Evolutionary conservation across 352 stramenopile species (phyloP).

Genomic region (Phytophthora pini): DNA sequence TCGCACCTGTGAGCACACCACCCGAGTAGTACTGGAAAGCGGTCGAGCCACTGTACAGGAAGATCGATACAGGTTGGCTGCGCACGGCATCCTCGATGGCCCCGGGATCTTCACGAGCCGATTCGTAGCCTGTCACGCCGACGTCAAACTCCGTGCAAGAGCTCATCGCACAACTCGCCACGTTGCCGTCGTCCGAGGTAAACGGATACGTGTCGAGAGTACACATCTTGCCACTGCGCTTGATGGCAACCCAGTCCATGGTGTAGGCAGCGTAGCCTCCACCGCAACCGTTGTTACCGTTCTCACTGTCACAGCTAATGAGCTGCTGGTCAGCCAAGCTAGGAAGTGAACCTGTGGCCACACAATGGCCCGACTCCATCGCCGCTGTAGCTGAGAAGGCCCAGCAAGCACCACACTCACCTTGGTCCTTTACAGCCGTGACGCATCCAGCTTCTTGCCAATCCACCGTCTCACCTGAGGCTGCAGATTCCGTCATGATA

Average conservation of each 20-base stretch:
- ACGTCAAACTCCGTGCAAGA: slow-evolving; percentile 55
- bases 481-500: slow-evolving; percentile 47
- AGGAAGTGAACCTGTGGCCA: slow-evolving; percentile 43
- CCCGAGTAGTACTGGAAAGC: slow-evolving; percentile 74
- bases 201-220: slow-evolving; percentile 62
- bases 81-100: slow-evolving; percentile 55
- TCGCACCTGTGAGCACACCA: slow-evolving; percentile 63
- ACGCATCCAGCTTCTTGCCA: slow-evolving; percentile 82
- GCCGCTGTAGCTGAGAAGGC: slow-evolving; percentile 64
- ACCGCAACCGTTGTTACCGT: slow-evolving; percentile 58
- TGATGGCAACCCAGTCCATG: slow-evolving; percentile 63
- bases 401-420: slow-evolving; percentile 63
- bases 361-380: slow-evolving; percentile 64
- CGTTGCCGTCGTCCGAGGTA: slow-evolving; percentile 39
- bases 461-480: slow-evolving; percentile 57
- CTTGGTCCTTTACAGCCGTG: slow-evolving; percentile 66
- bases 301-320: slow-evolving; percentile 67
- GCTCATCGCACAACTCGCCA: slow-evolving; percentile 41
- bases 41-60: slow-evolving; percentile 64
- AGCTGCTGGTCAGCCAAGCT: slow-evolving; percentile 71
- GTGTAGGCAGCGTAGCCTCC: slow-evolving; percentile 68
- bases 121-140: slow-evolving; percentile 54
- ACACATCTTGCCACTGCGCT: slow-evolving; percentile 58
- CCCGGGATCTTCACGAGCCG: slow-evolving; percentile 45
- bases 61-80: slow-evolving; percentile 58